phyloP scores from a whole-genome alignment of 148 eudicot genomes.

The Camellia japonica region DNA sequence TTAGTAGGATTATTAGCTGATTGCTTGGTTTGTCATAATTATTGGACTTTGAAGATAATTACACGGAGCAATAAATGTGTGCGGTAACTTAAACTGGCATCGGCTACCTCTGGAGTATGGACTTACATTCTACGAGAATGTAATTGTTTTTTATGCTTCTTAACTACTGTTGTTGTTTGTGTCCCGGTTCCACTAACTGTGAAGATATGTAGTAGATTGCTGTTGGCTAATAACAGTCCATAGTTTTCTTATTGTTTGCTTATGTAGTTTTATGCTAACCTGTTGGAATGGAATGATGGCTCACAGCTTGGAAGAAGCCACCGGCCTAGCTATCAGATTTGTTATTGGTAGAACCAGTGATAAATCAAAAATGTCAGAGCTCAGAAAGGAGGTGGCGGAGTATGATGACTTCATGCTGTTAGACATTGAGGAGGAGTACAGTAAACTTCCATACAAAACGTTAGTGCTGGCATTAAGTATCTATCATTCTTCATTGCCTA shows the following conservation, averaged over 20 bases:
- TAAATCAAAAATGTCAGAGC: constrained; percentile 69
- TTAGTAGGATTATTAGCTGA: not conserved
- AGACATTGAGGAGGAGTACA: constrained; percentile 90
- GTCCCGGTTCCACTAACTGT: not conserved
- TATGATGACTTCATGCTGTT: constrained; percentile 81
- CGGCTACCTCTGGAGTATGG: too few species aligned
- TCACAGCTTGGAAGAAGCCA: constrained; percentile 90
- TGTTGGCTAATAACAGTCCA: not conserved
- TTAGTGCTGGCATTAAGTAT: constrained; percentile 43
- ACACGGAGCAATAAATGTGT: not conserved
- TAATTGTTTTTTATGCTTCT: not conserved
- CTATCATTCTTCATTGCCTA: constrained; percentile 15
- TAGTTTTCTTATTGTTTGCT: not conserved
- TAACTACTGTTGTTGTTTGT: not conserved
- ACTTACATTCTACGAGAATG: too few species aligned
- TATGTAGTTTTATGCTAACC: constrained; percentile 12
- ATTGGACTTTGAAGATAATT: not conserved
- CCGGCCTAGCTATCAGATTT: constrained; percentile 93
- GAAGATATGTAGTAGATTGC: constrained; percentile 2
- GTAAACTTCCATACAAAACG: constrained; percentile 99
- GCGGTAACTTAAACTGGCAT: not conserved
- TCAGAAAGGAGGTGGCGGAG: constrained; percentile 68
- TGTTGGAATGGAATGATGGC: constrained; percentile 19
- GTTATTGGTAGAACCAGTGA: constrained; percentile 79
- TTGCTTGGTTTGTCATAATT: not conserved